A percentile compares a stretch with the other conserved stretches of the same genome.
phyloP scores from a whole-genome alignment of 495 filamentous ascomycete species.

The Penicillium robsamsonii region DNA sequence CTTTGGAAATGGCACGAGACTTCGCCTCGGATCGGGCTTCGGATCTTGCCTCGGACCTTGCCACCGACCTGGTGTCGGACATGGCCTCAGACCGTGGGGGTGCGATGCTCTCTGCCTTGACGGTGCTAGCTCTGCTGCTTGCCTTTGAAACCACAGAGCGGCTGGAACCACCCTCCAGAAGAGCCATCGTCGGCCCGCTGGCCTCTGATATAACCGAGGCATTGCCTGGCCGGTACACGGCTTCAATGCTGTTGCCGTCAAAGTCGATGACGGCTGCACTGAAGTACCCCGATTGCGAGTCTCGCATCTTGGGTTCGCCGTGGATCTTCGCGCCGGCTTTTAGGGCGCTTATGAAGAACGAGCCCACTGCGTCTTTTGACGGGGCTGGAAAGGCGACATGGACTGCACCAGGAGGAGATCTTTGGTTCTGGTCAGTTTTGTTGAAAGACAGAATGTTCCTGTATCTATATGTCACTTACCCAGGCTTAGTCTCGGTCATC shows the following conservation, averaged over 20 bases:
- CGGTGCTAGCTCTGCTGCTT: conserved; percentile 31
- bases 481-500: conserved; percentile 54
- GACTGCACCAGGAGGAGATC: conserved; percentile 48
- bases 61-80: conserved; percentile 11
- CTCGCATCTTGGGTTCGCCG: conserved; percentile 53
- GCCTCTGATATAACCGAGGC: conserved; percentile 28
- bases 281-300: conserved; percentile 53
- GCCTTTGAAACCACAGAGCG: conserved; percentile 41
- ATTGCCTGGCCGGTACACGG: conserved; percentile 48
- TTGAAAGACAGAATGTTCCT: not conserved
- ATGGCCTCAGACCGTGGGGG: conserved; percentile 22
- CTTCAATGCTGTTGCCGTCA: conserved; percentile 61
- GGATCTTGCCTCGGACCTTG: conserved; percentile 7
- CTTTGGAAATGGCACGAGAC: conserved; percentile 33
- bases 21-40: conserved; percentile 11
- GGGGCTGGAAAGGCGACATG: conserved; percentile 60
- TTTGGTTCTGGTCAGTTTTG: conserved; percentile 27
- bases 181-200: conserved; percentile 32
- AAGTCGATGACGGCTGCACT: conserved; percentile 61
- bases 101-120: conserved; percentile 33
- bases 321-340: conserved; percentile 58
- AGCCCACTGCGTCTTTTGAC: conserved; percentile 50
- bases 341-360: conserved; percentile 59
- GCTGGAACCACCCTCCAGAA: conserved; percentile 34
- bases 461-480: conserved; percentile 35